A percentile compares a stretch with the other conserved stretches of the same genome.
These are phyloP conservation scores for Phytophthora citricola DNA, from an alignment of 352 stramenopile species.

Conservation along the genomic window DNA sequence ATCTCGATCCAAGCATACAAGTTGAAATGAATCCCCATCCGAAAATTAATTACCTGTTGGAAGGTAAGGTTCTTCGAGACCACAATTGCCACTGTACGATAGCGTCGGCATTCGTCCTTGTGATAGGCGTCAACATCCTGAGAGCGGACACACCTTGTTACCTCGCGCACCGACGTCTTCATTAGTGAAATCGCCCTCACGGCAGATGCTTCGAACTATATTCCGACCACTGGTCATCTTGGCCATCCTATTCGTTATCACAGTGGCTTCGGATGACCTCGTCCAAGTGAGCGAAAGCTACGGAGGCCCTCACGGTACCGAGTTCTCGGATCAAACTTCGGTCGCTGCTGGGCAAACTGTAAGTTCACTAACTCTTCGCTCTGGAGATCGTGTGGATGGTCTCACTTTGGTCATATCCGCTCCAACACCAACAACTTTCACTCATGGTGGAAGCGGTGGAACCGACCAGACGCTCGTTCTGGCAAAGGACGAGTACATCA, in stretches of 20 bases:
- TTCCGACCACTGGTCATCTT: neutral
- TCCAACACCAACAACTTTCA: conserved; percentile 19
- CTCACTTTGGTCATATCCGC: conserved; percentile 20
- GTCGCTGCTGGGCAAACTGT: conserved; percentile 18
- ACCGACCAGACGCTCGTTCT: conserved; percentile 20
- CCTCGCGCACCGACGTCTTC: neutral
- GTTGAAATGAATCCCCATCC: conserved; percentile 17
- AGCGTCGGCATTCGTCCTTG: conserved; percentile 1
- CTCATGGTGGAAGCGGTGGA: conserved; percentile 19
- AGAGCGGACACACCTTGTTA: conserved; percentile 10
- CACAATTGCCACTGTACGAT: conserved; percentile 11
- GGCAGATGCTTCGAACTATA: neutral
- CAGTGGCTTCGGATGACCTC: conserved; percentile 15
- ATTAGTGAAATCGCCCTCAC: conserved; percentile 6
- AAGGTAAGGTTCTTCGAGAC: conserved; percentile 7
- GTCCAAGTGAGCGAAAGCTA: conserved; percentile 29
- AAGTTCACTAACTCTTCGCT: conserved; percentile 23
- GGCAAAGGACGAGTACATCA: conserved; percentile 21
- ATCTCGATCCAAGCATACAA: conserved; percentile 10
- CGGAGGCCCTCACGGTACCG: conserved; percentile 24
- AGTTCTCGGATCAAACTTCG: conserved; percentile 29
- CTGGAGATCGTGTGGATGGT: conserved; percentile 25
- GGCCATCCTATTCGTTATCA: neutral
- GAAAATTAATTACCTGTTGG: conserved; percentile 3
- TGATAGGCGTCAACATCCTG: conserved; percentile 10